Evolutionary conservation across 495 filamentous ascomycete species (phyloP).

Genomic region (Aspergillus affinis): DNA sequence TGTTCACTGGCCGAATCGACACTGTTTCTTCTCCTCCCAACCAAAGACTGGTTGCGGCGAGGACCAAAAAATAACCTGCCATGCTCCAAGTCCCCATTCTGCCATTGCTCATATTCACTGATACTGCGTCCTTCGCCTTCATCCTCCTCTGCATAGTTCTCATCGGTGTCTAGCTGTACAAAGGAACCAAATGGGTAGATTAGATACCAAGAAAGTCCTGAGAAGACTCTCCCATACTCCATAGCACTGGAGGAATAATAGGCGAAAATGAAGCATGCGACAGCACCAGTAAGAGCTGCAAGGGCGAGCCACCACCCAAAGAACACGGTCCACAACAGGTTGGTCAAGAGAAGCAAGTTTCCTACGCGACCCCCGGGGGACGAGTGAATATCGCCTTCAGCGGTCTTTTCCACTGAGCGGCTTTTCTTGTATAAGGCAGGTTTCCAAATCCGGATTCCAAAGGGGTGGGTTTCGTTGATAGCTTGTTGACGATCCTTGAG

Average conservation of each 20-base stretch:
- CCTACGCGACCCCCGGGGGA: constrained; percentile 87
- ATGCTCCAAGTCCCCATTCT: constrained; percentile 94
- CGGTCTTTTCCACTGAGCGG: constrained; percentile 91
- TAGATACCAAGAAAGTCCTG: constrained; percentile 80
- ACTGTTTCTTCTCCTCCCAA: constrained; percentile 86
- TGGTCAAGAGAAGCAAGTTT: constrained; percentile 78
- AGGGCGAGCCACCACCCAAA: constrained; percentile 98
- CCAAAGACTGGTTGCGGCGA: constrained; percentile 68
- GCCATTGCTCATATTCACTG: constrained; percentile 99
- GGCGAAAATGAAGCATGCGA: constrained; percentile 76
- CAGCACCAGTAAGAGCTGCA: constrained; percentile 68
- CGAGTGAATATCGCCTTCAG: constrained; percentile 96
- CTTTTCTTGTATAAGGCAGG: constrained; percentile 97
- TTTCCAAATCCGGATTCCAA: constrained; percentile 98
- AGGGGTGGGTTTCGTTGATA: constrained; percentile 98
- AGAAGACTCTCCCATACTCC: constrained; percentile 84
- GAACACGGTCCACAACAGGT: constrained; percentile 83
- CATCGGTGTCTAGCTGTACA: constrained; percentile 88
- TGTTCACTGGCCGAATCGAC: constrained; percentile 86
- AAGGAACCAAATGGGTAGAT: constrained; percentile 97
- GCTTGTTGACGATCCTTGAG: constrained; percentile 92
- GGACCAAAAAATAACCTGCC: constrained; percentile 95
- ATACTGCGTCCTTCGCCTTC: constrained; percentile 99
- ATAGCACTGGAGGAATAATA: constrained; percentile 74
- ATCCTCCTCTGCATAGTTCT: constrained; percentile 93